Base-by-base conservation (phyloP, 2,329 filamentous ascomycete genomes). In the Fonsecaea nubica region DNA sequence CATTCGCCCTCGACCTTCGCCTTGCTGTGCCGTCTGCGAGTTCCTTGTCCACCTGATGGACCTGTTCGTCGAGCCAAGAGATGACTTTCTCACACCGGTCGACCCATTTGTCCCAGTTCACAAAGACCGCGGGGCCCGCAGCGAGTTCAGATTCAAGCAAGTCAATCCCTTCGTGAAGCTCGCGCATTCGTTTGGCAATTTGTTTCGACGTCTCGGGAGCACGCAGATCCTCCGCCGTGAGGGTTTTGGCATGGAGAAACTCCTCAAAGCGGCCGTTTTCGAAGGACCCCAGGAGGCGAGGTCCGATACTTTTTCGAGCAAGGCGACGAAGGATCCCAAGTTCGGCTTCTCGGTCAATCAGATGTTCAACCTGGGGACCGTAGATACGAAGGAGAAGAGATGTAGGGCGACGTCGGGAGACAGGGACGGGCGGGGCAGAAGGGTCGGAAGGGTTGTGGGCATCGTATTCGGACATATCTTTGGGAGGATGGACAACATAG, bases 141-240 rank as follows among this genome's bases (percentile, higher is more conserved):
- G 91, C 86, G 58, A 89, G 86, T 78, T 99, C 95, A 40, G 89
- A 84, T 1, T 90, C 86, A 0, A 97, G 84, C 21, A 99, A 82
- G 33, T 97, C 93, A 68, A 99, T 90, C 0, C 95, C 95, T 60
- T 97, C 92, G 74, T 99, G 95, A 40, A 99, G 84, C 78, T 99
- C 95, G 69, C 93, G 87, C 92, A 99, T 97, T 58, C 95, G 91
- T 83, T 98, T 98, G 12, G 95, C 94, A 75, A 99, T 99, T 76
- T 97, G 92, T 74, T 87, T 91, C 38, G 91, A 96, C 0, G 92
- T 97, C 58, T 92, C 91, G 0, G 92, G 87, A 36, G 92, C 87
- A 42, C 92, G 89, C 54, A 99, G 80, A 71, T 96, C 91, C 32
- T 86, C 83, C 0, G 90, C 85, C 0, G 89, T 94, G 50, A 99